Conservation (phyloP, 345 rosid genomes). For the Physaria fendleri region DNA sequence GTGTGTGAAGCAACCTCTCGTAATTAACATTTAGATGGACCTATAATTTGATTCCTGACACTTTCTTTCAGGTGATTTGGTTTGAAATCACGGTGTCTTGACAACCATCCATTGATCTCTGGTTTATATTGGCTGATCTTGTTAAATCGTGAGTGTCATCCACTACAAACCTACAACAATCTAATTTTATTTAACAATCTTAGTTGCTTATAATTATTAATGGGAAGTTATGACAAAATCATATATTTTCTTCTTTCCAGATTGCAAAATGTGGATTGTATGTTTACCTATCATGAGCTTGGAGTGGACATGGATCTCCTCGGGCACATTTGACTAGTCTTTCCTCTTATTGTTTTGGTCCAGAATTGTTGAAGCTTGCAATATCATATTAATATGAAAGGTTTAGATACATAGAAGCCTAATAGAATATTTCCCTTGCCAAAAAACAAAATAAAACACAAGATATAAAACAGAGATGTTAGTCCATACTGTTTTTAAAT, state of each 20-base stretch:
- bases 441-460: no score
- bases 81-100: conserved; percentile 87
- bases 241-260: not conserved
- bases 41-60: no score
- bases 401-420: no score
- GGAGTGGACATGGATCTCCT: conserved; percentile 93
- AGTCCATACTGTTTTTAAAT: no score
- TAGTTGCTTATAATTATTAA: not conserved
- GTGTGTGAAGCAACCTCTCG: not conserved
- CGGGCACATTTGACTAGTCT: no score
- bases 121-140: conserved; percentile 84
- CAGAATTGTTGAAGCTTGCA: no score
- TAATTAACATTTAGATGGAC: not conserved
- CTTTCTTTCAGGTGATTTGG: no score
- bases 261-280: not conserved
- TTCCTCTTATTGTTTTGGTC: no score
- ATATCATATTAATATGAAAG: no score
- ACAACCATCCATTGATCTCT: conserved; percentile 83
- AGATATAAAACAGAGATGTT: no score
- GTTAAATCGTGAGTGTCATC: conserved; percentile 62
- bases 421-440: no score
- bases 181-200: not conserved
- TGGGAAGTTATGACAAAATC: not conserved
- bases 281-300: conserved; percentile 85
- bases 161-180: conserved; percentile 36